Conservation (phyloP, 768 basidiomycete genomes). For the Russula lepida region DNA sequence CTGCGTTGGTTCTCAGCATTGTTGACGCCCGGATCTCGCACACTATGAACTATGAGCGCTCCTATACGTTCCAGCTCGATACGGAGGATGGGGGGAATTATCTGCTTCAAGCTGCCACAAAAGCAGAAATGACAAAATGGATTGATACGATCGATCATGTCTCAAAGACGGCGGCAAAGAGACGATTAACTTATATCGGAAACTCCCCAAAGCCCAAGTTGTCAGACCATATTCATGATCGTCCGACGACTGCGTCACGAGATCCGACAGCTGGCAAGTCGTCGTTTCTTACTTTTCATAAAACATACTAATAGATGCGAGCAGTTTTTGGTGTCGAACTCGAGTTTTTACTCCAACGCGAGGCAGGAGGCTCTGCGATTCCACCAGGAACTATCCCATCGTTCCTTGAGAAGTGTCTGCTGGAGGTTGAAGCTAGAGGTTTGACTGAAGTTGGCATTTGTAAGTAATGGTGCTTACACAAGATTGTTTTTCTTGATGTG, state of each 20-base stretch:
- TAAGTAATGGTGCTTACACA: constrained; percentile 32
- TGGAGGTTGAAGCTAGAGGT: constrained; percentile 67
- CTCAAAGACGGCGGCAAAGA: constrained; percentile 64
- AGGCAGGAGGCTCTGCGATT: constrained; percentile 42
- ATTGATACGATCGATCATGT: constrained; percentile 64
- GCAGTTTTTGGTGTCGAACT: constrained; percentile 65
- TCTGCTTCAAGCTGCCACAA: constrained; percentile 62
- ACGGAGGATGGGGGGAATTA: constrained; percentile 86
- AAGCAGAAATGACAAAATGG: constrained; percentile 70
- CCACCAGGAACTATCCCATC: constrained; percentile 53
- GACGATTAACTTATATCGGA: constrained; percentile 74
- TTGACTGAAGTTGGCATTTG: constrained; percentile 79
- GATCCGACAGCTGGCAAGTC: constrained; percentile 68
- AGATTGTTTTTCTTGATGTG: neutral
- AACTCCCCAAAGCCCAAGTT: constrained; percentile 65
- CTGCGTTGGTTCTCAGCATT: constrained; percentile 64
- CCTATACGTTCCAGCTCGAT: constrained; percentile 74
- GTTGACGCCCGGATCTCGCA: constrained; percentile 62
- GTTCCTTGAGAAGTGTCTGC: constrained; percentile 55
- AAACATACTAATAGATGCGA: neutral
- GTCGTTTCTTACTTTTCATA: constrained; percentile 31
- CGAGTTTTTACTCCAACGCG: constrained; percentile 57
- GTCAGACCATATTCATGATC: constrained; percentile 64
- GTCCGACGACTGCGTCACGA: constrained; percentile 48
- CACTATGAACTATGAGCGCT: constrained; percentile 72